Evolutionary conservation across 345 rosid genomes (phyloP).

Genomic region (Sisymbrium irio): DNA sequence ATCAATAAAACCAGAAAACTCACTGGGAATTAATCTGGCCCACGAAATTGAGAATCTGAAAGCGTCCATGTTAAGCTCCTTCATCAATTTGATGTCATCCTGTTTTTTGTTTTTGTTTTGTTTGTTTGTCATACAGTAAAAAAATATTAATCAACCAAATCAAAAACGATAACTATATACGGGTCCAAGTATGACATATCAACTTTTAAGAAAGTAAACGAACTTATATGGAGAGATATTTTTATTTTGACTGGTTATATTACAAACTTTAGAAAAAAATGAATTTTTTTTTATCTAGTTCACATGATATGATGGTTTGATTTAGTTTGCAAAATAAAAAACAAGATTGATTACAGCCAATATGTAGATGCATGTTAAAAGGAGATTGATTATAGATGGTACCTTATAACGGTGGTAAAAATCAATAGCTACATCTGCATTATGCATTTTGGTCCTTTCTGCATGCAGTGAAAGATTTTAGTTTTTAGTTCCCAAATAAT

Average conservation of each 20-base stretch:
- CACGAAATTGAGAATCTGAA: slow-evolving; percentile 57
- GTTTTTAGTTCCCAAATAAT: neutral
- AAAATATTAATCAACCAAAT: slow-evolving; percentile 4
- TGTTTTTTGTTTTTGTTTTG: neutral
- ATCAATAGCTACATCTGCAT: slow-evolving; percentile 49
- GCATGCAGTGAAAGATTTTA: slow-evolving; percentile 24
- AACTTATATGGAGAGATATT: neutral
- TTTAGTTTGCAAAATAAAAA: neutral
- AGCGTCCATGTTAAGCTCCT: slow-evolving; percentile 55
- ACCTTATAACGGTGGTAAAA: slow-evolving; percentile 52
- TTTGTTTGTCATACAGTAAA: neutral
- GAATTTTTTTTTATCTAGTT: neutral
- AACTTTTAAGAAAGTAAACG: neutral
- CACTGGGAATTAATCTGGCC: slow-evolving; percentile 53
- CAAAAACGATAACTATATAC: neutral
- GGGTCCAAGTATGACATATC: slow-evolving; percentile 1
- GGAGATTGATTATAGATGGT: neutral
- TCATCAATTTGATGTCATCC: slow-evolving; percentile 54
- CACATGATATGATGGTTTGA: neutral
- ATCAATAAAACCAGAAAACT: neutral
- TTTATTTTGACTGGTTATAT: neutral
- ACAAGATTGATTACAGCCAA: neutral
- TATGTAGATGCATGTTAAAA: neutral
- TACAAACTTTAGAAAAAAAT: neutral
- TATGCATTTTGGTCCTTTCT: slow-evolving; percentile 46